Evolutionary conservation across 192 early-diverging fungal genomes (phyloP).

Genomic region (Mortierella hygrophila): DNA sequence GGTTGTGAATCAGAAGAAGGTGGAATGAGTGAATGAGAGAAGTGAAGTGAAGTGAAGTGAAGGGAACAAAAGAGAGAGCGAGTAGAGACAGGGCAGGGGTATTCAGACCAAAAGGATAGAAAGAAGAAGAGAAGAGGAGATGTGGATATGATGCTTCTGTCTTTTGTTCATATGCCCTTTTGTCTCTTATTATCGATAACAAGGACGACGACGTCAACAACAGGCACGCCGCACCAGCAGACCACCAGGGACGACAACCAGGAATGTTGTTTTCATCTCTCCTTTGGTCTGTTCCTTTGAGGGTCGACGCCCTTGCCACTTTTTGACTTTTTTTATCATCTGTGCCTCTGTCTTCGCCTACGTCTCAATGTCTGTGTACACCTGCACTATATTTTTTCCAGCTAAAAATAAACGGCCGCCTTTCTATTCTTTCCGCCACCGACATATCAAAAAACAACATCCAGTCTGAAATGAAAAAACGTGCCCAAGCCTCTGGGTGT

Average conservation of each 20-base stretch:
- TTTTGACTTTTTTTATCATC: not conserved
- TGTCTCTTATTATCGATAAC: too few relatives aligned
- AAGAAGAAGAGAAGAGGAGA: not conserved
- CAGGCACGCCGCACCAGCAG: too few relatives aligned
- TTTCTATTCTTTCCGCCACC: not conserved
- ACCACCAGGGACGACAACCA: too few relatives aligned
- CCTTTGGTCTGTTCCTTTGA: not conserved
- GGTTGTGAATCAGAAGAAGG: not conserved
- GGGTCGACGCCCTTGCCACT: not conserved
- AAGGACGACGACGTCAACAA: too few relatives aligned
- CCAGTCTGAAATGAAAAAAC: too few relatives aligned
- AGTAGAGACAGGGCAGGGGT: not conserved
- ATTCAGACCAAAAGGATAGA: not conserved
- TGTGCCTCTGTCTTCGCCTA: not conserved
- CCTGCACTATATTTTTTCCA: not conserved
- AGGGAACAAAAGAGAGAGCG: not conserved
- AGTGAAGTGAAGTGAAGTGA: not conserved
- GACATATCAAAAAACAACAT: too few relatives aligned
- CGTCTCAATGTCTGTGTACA: too few relatives aligned
- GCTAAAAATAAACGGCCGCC: not conserved
- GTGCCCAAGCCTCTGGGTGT: too few relatives aligned
- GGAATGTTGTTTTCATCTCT: not conserved
- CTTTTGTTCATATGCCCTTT: not conserved
- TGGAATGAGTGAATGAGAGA: not conserved
- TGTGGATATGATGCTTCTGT: not conserved